Evolutionary conservation across 2,329 filamentous ascomycete genomes (phyloP).

Genomic region (Sphaerulina musiva): DNA sequence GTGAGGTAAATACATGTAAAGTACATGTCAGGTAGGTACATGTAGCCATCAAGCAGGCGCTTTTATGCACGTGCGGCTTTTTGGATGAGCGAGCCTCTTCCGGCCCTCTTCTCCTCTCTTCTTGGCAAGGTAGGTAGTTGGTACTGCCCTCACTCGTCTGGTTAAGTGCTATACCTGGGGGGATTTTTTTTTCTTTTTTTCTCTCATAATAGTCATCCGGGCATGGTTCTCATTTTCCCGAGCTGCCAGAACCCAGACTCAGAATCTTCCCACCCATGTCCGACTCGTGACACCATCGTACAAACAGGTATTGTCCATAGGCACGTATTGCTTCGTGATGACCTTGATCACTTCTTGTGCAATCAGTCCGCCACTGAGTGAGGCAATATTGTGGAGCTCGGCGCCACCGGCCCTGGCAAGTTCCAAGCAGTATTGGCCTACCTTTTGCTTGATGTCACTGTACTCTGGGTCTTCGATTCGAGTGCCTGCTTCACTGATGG

Average conservation of each 20-base stretch:
- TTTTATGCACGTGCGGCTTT: no score
- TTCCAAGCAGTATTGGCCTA: slow-evolving; percentile 38
- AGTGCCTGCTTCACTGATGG: slow-evolving; percentile 40
- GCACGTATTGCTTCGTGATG: slow-evolving; percentile 63
- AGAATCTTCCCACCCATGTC: slow-evolving; percentile 32
- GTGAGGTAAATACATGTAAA: no score
- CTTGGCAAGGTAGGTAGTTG: no score
- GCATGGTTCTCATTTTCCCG: background rate
- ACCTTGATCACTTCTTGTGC: slow-evolving; percentile 96
- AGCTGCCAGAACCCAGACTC: background rate
- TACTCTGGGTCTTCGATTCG: slow-evolving; percentile 40
- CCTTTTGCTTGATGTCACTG: slow-evolving; percentile 32
- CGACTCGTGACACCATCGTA: slow-evolving; percentile 57
- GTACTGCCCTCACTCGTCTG: no score
- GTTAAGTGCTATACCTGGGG: no score
- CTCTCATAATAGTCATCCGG: background rate
- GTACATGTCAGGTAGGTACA: no score
- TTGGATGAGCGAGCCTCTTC: no score
- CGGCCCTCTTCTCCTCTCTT: no score
- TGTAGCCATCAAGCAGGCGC: no score
- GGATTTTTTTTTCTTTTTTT: no score
- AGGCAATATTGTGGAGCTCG: slow-evolving; percentile 88
- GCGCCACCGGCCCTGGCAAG: slow-evolving; percentile 67
- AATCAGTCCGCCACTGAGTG: slow-evolving; percentile 81
- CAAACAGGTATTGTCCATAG: slow-evolving; percentile 57